These are phyloP conservation scores for Euryodendron excelsum DNA, from an alignment of 148 eudicot genomes.

Conservation along the genomic window DNA sequence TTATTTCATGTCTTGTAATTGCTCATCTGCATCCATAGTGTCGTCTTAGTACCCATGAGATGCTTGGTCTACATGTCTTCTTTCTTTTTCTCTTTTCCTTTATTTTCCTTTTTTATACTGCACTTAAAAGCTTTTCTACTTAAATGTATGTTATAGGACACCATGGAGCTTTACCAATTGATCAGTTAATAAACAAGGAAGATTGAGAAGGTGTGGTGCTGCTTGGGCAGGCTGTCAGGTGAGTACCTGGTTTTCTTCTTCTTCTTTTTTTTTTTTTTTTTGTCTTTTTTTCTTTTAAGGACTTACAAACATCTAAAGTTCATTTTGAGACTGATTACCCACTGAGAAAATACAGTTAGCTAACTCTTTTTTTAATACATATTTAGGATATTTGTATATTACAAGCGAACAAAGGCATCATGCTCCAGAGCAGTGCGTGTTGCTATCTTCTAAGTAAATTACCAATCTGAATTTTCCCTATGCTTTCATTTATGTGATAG, in stretches of 20 bases:
- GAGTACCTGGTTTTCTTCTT: slow-evolving; percentile 11
- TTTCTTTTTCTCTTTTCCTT: too few species aligned
- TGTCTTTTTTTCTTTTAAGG: not conserved
- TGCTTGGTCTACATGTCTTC: not conserved
- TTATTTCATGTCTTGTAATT: not conserved
- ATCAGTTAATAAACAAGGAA: slow-evolving; percentile 85
- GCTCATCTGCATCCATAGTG: not conserved
- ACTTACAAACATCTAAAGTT: slow-evolving; percentile 12
- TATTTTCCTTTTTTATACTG: too few species aligned
- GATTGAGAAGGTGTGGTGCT: slow-evolving; percentile 86
- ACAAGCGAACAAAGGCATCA: slow-evolving; percentile 79
- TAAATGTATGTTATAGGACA: slow-evolving; percentile 50
- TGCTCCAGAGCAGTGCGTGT: slow-evolving; percentile 92
- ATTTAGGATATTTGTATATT: slow-evolving; percentile 84
- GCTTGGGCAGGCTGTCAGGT: slow-evolving; percentile 98
- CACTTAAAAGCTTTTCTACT: not conserved
- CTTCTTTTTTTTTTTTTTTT: too few species aligned
- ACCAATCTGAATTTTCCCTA: not conserved
- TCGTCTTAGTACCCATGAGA: not conserved
- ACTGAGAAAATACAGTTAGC: not conserved
- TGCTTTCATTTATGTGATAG: not conserved
- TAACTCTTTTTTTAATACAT: not conserved
- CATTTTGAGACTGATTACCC: not conserved
- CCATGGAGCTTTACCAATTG: slow-evolving; percentile 83
- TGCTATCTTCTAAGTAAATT: slow-evolving; percentile 76